These are phyloP conservation scores for Saccharomyces eubayanus DNA, from an alignment of 805 yeast species.

Conservation along the genomic window DNA sequence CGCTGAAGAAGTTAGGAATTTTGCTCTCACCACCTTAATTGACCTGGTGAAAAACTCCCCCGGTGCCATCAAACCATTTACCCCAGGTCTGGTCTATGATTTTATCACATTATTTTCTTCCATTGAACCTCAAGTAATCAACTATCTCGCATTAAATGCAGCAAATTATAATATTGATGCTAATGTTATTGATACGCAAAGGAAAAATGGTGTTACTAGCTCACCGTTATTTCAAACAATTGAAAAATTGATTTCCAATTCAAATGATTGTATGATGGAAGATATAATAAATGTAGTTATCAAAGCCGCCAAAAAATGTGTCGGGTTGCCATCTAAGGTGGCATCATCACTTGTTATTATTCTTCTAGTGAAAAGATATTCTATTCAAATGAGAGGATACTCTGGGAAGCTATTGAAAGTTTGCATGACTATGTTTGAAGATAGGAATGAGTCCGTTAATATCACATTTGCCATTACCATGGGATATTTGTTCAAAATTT, in stretches of 20 bases:
- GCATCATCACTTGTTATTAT: slow-evolving; percentile 72
- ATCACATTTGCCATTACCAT: slow-evolving; percentile 71
- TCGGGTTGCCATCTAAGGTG: slow-evolving; percentile 87
- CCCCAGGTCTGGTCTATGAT: slow-evolving; percentile 60
- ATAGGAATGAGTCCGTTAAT: slow-evolving; percentile 64
- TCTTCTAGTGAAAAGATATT: slow-evolving; percentile 51
- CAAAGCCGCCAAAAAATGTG: slow-evolving; percentile 53
- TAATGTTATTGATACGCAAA: slow-evolving; percentile 65
- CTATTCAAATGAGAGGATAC: slow-evolving; percentile 37
- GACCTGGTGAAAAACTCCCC: slow-evolving; percentile 62
- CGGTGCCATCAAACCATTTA: slow-evolving; percentile 51
- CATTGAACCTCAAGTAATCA: slow-evolving; percentile 83
- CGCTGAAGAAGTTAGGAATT: slow-evolving; percentile 73
- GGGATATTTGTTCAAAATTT: slow-evolving; percentile 66
- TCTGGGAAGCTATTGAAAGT: slow-evolving; percentile 57
- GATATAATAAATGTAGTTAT: slow-evolving; percentile 44
- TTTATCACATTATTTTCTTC: slow-evolving; percentile 70
- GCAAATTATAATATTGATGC: slow-evolving; percentile 71
- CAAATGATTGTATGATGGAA: slow-evolving; percentile 35
- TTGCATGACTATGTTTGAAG: slow-evolving; percentile 52
- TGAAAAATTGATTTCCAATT: slow-evolving; percentile 60
- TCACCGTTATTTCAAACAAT: slow-evolving; percentile 89
- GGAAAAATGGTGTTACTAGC: slow-evolving; percentile 61
- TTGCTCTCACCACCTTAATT: slow-evolving; percentile 68
- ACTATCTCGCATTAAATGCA: slow-evolving; percentile 80